Percentiles rank a stretch among this genome's conserved stretches.
phyloP scores from a whole-genome alignment of 2,329 filamentous ascomycete genomes.

The Podosphaera aphanis region DNA sequence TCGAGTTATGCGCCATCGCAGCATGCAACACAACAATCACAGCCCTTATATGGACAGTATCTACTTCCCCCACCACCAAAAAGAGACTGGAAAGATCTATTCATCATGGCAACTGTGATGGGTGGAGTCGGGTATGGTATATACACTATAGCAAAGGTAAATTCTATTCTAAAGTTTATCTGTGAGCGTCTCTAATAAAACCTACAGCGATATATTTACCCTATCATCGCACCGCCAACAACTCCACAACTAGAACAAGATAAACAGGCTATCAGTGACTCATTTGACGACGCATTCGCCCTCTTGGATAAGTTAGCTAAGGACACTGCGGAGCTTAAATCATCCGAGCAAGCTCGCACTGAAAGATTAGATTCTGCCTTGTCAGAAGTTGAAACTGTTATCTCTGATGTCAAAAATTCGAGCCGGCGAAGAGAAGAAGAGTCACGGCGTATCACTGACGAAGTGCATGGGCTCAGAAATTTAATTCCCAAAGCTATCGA shows the following conservation, averaged over 20 bases:
- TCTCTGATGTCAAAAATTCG: slow-evolving; percentile 59
- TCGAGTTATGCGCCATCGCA: slow-evolving; percentile 22
- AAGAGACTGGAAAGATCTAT: slow-evolving; percentile 95
- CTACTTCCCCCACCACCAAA: slow-evolving; percentile 36
- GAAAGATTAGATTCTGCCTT: slow-evolving; percentile 63
- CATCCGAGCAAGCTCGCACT: slow-evolving; percentile 63
- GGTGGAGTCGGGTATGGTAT: slow-evolving; percentile 74
- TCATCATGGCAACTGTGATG: slow-evolving; percentile 95
- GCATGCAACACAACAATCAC: slow-evolving; percentile 16
- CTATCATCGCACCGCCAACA: slow-evolving; percentile 78
- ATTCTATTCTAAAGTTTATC: slow-evolving; percentile 4
- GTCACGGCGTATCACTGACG: slow-evolving; percentile 61
- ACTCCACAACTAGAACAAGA: slow-evolving; percentile 85
- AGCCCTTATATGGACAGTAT: slow-evolving; percentile 23
- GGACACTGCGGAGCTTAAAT: slow-evolving; percentile 74
- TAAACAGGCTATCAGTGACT: slow-evolving; percentile 76
- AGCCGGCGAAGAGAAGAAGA: slow-evolving; percentile 72
- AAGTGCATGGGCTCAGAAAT: slow-evolving; percentile 61
- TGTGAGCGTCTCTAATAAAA: slow-evolving; percentile 7
- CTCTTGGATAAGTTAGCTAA: slow-evolving; percentile 78
- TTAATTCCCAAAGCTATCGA: slow-evolving; percentile 74
- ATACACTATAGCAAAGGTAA: slow-evolving; percentile 67
- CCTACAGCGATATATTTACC: slow-evolving; percentile 65
- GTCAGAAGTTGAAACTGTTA: slow-evolving; percentile 60
- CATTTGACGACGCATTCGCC: slow-evolving; percentile 77